Evolutionary conservation across 345 rosid genomes (phyloP), one percentile per base, ranked within the genome.

Genomic region (Moricandia moricandioides): DNA sequence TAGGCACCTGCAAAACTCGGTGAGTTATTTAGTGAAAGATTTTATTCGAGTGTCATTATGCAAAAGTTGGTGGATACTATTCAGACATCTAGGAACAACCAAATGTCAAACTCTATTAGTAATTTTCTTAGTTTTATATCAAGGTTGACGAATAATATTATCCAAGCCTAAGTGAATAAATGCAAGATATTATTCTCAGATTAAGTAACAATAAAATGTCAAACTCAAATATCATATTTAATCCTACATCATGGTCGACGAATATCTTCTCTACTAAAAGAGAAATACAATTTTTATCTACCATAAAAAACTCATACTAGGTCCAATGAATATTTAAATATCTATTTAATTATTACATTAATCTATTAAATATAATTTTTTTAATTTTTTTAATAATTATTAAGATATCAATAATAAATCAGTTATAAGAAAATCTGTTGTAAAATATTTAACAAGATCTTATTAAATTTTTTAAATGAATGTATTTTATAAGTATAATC

Each of bases 221-320:
- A 70, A 70, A 70, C 33, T 12, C 55, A n/a, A 13, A 3, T 56
- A 56, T 69, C 10, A 69, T 43, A 35, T 35, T 69, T 55, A 21
- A 16, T 24, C 27, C 5, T 55, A 26, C 3, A 37, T 55, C 52
- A 13, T 55, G 72, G 24, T 55, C 12, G 63, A 69, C 51, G 72
- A 55, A 55, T 69, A n/a, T n/a, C n/a, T n/a, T n/a, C n/a, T n/a
- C n/a, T n/a, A n/a, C n/a, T n/a, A n/a, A n/a, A n/a, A n/a, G n/a
- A n/a, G n/a, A n/a, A n/a, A n/a, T n/a, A n/a, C n/a, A n/a, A n/a
- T n/a, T n/a, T n/a, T n/a, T n/a, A n/a, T n/a, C n/a, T n/a, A n/a
- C n/a, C n/a, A n/a, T n/a, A n/a, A n/a, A n/a, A n/a, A n/a, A n/a
- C n/a, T n/a, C n/a, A n/a, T n/a, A n/a, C n/a, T n/a, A n/a, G n/a